Evolutionary conservation across 148 eudicot species (phyloP).

Genomic region (Euryodendron excelsum): DNA sequence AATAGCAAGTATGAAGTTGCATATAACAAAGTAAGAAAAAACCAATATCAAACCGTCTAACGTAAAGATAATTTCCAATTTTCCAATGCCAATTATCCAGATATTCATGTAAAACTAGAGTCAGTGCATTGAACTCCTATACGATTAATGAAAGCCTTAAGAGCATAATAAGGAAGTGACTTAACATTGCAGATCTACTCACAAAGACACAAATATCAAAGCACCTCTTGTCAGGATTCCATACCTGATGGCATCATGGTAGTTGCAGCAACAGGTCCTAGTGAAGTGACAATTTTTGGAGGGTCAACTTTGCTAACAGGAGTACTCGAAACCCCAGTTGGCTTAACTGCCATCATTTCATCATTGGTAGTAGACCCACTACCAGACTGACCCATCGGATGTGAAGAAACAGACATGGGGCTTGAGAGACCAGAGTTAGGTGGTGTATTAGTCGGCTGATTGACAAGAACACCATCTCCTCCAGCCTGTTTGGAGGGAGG

Average conservation of each 20-base stretch:
- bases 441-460: slow-evolving; percentile 23
- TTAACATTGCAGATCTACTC: neutral
- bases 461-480: slow-evolving; percentile 14
- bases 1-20: neutral
- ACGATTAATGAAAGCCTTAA: neutral
- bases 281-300: slow-evolving; percentile 23
- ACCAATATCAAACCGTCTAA: neutral
- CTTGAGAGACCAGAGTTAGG: slow-evolving; percentile 38
- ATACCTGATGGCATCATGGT: slow-evolving; percentile 47
- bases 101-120: neutral
- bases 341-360: slow-evolving; percentile 26
- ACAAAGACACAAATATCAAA: neutral
- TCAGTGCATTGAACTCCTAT: neutral
- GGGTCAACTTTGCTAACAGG: slow-evolving; percentile 28
- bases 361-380: slow-evolving; percentile 26
- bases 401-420: slow-evolving; percentile 44
- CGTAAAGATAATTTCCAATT: neutral
- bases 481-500: slow-evolving; percentile 25
- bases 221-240: neutral
- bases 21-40: neutral
- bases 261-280: slow-evolving; percentile 28
- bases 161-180: neutral
- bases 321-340: slow-evolving; percentile 21
- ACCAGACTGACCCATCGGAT: slow-evolving; percentile 33
- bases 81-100: neutral